A percentile compares a stretch with the other conserved stretches of the same genome.
Conservation (phyloP, 441 rosid species). For the Populus hybrid region DNA sequence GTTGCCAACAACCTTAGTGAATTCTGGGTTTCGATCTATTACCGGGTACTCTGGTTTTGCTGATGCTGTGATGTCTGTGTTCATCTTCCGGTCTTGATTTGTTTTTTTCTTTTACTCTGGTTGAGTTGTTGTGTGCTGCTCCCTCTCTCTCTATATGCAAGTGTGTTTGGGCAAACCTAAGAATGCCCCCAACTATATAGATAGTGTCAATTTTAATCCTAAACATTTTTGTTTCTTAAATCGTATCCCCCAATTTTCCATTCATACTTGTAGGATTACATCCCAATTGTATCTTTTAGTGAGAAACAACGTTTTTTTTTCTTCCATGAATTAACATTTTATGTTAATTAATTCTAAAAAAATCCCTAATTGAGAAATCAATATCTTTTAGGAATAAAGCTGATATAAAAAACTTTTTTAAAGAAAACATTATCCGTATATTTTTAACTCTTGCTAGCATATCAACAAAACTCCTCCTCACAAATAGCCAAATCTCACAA, state of each 20-base stretch:
- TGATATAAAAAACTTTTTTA: no score
- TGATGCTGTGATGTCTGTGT: slow-evolving; percentile 66
- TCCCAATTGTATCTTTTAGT: not conserved
- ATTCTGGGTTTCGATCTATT: slow-evolving; percentile 69
- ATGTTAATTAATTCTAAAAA: no score
- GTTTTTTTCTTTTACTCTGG: not conserved
- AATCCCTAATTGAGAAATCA: no score
- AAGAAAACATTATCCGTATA: no score
- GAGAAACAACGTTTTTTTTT: no score
- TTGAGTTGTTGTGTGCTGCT: not conserved
- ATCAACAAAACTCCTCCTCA: no score
- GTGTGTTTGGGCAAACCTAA: not conserved
- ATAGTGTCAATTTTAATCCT: not conserved
- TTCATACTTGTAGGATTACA: not conserved
- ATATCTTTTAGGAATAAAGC: no score
- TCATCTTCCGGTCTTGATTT: slow-evolving; percentile 40
- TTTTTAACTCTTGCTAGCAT: no score
- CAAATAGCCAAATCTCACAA: no score
- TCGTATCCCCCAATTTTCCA: not conserved
- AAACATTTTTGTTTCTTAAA: no score
- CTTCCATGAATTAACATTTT: no score
- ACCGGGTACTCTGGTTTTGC: slow-evolving; percentile 68
- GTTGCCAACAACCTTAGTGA: slow-evolving; percentile 72
- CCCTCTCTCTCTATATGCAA: not conserved
- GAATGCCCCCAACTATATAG: not conserved